Base-by-base conservation (phyloP, 1,284 basidiomycete genomes). In the Trametes sp. region DNA sequence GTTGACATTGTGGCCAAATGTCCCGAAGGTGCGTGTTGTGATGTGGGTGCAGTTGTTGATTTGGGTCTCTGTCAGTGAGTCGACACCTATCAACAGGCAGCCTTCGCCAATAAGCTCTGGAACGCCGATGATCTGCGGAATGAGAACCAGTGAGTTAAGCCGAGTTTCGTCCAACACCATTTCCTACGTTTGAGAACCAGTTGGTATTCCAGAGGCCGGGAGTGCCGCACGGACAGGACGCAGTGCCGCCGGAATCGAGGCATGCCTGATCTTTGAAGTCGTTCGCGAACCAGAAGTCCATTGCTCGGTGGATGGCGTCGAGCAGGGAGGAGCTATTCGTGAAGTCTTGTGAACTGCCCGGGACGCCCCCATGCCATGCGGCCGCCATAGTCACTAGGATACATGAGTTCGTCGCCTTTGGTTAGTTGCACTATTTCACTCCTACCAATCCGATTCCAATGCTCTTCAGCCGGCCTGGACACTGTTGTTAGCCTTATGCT, bases 141-240 rank as follows among this genome's bases (percentile, higher is more conserved):
- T 28, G 7, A 2, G 14, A 2, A 9, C 63, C 3, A 56, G 53
- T 23, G 3, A 51, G 41, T 23, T 10, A 16, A n/a, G 9, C 23
- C 8, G 19, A 33, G 2, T 10, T n/a, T 45, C 23, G 33, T 31
- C 24, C n/a, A 14, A 45, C 2, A 4, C 38, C 13, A 2, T n/a
- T 2, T 44, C 67, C 19, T 24, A 64, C 67, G 46, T 67, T 89
- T 8, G 82, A 84, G 70, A 82, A 88, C 89, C 89, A 92, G 71
- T 92, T 91, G 58, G 82, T 83, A 68, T 90, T 89, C 87, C 85
- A 87, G 10, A 81, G 60, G 66, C 87, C 87, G 1, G 84, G 79
- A 14, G 85, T 84, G 10, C 76, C 77, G 66, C 86, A 88, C 2
- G 85, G 82, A 67, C 87, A 88, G 10, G 73, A 62, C 14, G 69